Evolutionary conservation across 1,139 yeast genomes (phyloP).

Genomic region (Lodderomyces orthopsilosis): DNA sequence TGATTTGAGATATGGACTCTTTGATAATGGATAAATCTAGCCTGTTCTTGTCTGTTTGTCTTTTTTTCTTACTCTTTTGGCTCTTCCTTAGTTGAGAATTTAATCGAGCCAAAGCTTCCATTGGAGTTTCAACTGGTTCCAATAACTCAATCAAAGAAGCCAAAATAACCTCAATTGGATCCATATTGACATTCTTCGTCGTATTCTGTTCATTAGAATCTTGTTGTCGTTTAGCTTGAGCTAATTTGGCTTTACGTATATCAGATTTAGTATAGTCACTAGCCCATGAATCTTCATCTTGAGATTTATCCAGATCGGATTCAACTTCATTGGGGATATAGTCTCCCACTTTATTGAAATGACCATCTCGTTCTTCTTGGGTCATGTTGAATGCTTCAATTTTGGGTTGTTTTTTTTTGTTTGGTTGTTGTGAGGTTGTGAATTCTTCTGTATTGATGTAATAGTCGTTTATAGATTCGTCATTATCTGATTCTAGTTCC

Average conservation of each 20-base stretch:
- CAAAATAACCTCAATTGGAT: conserved; percentile 27
- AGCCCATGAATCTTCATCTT: conserved; percentile 51
- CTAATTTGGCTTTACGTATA: conserved; percentile 45
- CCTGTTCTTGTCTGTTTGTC: neutral
- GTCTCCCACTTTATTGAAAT: conserved; percentile 62
- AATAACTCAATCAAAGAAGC: conserved; percentile 37
- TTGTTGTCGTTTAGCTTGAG: conserved; percentile 30
- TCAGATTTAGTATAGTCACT: conserved; percentile 42
- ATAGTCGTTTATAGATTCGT: conserved; percentile 14
- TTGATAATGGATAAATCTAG: neutral
- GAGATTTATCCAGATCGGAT: conserved; percentile 29
- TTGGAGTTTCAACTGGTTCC: conserved; percentile 61
- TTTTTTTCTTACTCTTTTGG: conserved; percentile 12
- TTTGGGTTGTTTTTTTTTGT: conserved; percentile 20
- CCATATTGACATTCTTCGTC: conserved; percentile 6
- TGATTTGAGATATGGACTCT: conserved; percentile 23
- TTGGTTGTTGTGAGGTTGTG: conserved; percentile 6
- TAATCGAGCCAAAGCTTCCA: conserved; percentile 57
- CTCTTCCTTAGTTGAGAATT: conserved; percentile 22
- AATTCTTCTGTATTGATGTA: conserved; percentile 17
- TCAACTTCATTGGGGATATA: conserved; percentile 44
- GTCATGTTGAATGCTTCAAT: conserved; percentile 62
- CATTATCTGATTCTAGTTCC: conserved; percentile 1
- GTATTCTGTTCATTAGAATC: conserved; percentile 11
- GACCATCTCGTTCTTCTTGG: conserved; percentile 58